phyloP scores from a whole-genome alignment of 495 filamentous ascomycete genomes.

The Penicillium macrosclerotiorum region DNA sequence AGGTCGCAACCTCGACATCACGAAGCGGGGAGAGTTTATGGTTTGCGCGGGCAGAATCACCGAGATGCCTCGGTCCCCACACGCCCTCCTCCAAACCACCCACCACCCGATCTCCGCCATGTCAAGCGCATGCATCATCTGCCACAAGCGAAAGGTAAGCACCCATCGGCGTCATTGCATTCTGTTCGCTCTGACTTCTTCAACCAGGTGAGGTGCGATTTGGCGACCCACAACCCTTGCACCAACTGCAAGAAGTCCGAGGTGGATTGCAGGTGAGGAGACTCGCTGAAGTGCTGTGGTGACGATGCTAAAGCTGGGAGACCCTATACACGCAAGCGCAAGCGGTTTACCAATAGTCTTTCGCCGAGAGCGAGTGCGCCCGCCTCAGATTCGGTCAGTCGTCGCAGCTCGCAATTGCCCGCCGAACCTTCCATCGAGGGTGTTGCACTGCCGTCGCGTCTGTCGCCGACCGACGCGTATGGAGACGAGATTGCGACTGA shows the following conservation, averaged over 20 bases:
- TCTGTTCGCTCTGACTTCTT: neutral
- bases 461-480: constrained; percentile 4
- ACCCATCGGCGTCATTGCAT: neutral
- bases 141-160: constrained; percentile 32
- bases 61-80: constrained; percentile 19
- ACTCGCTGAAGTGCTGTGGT: neutral
- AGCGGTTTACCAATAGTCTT: constrained; percentile 29
- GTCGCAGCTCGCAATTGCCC: constrained; percentile 21
- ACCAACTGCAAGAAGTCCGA: constrained; percentile 29
- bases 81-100: constrained; percentile 17
- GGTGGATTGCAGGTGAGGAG: constrained; percentile 26
- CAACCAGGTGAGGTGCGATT: constrained; percentile 28
- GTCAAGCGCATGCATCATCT: constrained; percentile 30
- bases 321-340: constrained; percentile 30
- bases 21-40: neutral
- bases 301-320: constrained; percentile 3
- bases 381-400: constrained; percentile 17
- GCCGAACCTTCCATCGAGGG: constrained; percentile 11
- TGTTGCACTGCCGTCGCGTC: constrained; percentile 1
- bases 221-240: constrained; percentile 29
- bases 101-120: constrained; percentile 17
- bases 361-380: constrained; percentile 18
- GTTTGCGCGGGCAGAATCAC: neutral
- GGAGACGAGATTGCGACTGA: constrained; percentile 3
- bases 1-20: neutral